Percentiles rank a stretch among this genome's conserved stretches.
Conservation (phyloP, 2,329 filamentous ascomycete genomes). For the Botrytis byssoidea region DNA sequence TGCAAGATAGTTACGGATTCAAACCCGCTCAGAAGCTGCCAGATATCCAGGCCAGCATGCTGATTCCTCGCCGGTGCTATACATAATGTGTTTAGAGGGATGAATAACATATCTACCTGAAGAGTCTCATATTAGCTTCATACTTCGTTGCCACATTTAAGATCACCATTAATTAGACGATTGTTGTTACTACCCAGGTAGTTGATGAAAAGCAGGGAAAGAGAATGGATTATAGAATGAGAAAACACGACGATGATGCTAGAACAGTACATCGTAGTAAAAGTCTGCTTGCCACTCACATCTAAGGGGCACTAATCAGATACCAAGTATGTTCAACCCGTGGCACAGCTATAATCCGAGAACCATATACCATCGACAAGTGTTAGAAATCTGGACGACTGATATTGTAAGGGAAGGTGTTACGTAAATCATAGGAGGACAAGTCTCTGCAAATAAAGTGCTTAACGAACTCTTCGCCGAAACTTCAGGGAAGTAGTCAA, state of each 20-base stretch:
- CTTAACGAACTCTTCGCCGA: not conserved
- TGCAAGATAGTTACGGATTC: not conserved
- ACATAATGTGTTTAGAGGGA: not conserved
- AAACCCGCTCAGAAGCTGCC: fast-evolving
- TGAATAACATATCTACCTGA: not conserved
- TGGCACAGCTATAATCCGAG: not conserved
- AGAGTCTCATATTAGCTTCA: not conserved
- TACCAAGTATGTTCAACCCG: not conserved
- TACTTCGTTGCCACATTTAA: not conserved
- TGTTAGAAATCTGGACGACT: not conserved
- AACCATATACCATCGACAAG: too few relatives aligned
- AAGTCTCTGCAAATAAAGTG: not conserved
- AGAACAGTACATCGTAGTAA: not conserved
- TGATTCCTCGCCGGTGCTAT: not conserved
- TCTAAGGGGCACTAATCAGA: not conserved
- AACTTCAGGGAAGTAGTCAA: too few relatives aligned
- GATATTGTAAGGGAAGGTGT: not conserved
- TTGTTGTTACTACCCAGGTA: not conserved
- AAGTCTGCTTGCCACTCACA: not conserved
- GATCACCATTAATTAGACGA: not conserved
- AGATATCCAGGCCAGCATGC: too few relatives aligned
- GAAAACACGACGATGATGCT: not conserved
- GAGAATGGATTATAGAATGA: fast-evolving
- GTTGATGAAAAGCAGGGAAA: not conserved
- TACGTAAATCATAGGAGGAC: not conserved